phyloP scores from a whole-genome alignment of 306 rosid genomes.

The Inga oerstediana region DNA sequence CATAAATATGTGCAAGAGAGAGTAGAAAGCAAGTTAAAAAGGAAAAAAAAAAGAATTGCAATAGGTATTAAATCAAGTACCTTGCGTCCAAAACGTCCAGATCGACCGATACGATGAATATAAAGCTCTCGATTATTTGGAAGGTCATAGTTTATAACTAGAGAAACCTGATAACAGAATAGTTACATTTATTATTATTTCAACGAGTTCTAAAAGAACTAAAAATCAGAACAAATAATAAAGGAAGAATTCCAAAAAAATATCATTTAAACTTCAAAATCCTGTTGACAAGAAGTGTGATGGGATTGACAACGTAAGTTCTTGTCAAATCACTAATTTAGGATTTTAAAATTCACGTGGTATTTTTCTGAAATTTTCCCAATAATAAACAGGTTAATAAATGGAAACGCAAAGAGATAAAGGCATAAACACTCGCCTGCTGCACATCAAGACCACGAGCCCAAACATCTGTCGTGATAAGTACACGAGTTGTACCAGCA shows the following conservation, averaged over 20 bases:
- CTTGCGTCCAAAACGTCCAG: conserved; percentile 99
- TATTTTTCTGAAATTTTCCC: no score
- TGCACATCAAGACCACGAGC: conserved; percentile 99
- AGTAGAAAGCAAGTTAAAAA: background rate
- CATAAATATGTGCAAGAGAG: background rate
- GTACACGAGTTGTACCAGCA: conserved; percentile 86
- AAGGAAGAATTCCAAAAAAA: background rate
- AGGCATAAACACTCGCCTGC: conserved; percentile 65
- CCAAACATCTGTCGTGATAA: conserved; percentile 98
- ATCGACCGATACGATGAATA: conserved; percentile 96
- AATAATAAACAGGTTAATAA: background rate
- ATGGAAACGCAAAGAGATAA: background rate
- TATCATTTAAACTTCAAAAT: no score
- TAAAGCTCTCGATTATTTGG: conserved; percentile 98
- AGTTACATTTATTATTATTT: conserved; percentile 17
- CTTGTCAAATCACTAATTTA: no score
- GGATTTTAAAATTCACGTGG: no score
- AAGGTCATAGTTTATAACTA: conserved; percentile 94
- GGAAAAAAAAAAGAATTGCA: background rate
- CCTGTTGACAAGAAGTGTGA: no score
- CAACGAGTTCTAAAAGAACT: background rate
- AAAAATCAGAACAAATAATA: background rate
- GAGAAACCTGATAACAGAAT: conserved; percentile 66
- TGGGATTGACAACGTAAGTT: no score
- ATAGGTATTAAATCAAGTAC: conserved; percentile 38